Evolutionary conservation across 2,329 filamentous ascomycete genomes (phyloP).

Genomic region (Hypoxylon sp.): DNA sequence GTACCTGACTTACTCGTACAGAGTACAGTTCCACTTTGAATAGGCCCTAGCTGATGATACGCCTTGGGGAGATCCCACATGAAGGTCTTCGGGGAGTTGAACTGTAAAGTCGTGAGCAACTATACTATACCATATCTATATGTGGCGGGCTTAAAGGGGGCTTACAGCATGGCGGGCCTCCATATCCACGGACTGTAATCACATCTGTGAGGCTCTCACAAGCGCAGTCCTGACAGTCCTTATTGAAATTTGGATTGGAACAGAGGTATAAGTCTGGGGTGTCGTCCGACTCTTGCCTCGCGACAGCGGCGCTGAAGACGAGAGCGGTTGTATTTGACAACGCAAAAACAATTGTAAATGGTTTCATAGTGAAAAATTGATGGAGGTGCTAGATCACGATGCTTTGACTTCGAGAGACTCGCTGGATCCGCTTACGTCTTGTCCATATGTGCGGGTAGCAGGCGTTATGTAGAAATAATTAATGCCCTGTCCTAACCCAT

Average conservation of each 20-base stretch:
- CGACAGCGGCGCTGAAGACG: not conserved
- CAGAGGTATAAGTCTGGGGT: conserved; percentile 48
- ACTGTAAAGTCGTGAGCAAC: conserved; percentile 24
- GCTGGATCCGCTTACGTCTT: not conserved
- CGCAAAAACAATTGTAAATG: not conserved
- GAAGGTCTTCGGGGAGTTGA: conserved; percentile 46
- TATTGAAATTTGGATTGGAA: conserved; percentile 49
- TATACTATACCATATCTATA: not conserved
- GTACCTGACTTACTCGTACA: not conserved
- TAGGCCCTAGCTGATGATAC: conserved; percentile 49
- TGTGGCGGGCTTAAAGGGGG: not conserved
- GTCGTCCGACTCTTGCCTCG: conserved; percentile 42
- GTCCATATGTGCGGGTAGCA: not conserved
- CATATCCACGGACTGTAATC: conserved; percentile 39
- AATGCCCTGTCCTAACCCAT: not conserved
- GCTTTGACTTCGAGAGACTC: not conserved
- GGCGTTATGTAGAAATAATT: not conserved
- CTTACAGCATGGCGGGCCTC: conserved; percentile 48
- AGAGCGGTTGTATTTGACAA: not conserved
- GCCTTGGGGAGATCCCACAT: conserved; percentile 47
- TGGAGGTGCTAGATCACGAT: not conserved
- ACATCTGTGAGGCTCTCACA: conserved; percentile 45
- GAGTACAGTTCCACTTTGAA: conserved; percentile 46
- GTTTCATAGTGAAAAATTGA: not conserved
- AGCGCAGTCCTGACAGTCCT: conserved; percentile 45